These are phyloP conservation scores for Umbelopsis ramanniana DNA, from an alignment of 192 early-diverging fungal species.

Conservation along the genomic window DNA sequence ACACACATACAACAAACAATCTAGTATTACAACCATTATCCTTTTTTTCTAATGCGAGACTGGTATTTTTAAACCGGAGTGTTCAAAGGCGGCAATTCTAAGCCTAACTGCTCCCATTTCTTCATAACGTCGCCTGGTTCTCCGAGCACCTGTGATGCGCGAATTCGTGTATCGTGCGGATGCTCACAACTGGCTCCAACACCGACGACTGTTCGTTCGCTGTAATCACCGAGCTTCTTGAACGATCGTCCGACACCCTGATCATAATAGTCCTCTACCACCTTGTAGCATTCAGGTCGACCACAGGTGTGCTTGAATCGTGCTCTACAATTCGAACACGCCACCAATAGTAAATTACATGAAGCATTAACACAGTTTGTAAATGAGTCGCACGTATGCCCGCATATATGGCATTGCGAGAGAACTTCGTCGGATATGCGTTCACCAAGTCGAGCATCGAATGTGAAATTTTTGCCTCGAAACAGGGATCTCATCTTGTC, in stretches of 20 bases:
- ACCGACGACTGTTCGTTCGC: conserved; percentile 26
- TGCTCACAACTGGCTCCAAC: conserved; percentile 34
- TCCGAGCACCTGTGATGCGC: conserved; percentile 36
- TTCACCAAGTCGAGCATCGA: conserved; percentile 79
- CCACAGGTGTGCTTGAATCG: conserved; percentile 57
- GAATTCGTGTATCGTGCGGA: conserved; percentile 26
- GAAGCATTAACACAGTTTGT: conserved; percentile 74
- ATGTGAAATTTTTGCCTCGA: conserved; percentile 81
- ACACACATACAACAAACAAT: background rate
- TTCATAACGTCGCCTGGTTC: conserved; percentile 40
- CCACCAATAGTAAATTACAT: conserved; percentile 76
- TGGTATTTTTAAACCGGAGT: background rate
- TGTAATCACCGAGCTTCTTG: conserved; percentile 14
- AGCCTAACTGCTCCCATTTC: conserved; percentile 32
- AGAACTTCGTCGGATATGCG: conserved; percentile 68
- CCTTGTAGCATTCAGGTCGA: conserved; percentile 48
- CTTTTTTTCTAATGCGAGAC: background rate
- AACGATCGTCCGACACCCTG: conserved; percentile 19
- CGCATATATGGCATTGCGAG: conserved; percentile 72
- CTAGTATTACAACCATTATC: too few species aligned
- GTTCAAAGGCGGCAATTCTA: conserved; percentile 25
- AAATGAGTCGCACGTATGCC: conserved; percentile 61
- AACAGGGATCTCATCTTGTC: conserved; percentile 57
- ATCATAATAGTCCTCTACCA: conserved; percentile 38
- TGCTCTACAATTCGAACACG: conserved; percentile 59